Conservation (phyloP, 2,329 filamentous ascomycete genomes). For the Colletotrichum sidae region DNA sequence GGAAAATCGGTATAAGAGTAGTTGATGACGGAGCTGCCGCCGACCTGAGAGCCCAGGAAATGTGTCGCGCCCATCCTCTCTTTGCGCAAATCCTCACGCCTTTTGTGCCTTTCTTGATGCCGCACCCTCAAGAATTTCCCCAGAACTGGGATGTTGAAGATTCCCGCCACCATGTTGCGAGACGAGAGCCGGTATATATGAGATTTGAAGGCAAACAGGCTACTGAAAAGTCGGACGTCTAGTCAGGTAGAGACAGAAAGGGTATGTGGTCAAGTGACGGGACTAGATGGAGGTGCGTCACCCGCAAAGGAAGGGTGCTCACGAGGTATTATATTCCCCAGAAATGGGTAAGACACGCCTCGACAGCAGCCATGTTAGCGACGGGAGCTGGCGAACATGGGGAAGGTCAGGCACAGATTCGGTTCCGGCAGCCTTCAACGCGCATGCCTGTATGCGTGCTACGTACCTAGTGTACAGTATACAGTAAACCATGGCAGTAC, state of each 20-base stretch:
- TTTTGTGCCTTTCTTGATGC: slow-evolving; percentile 23
- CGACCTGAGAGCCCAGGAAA: slow-evolving; percentile 70
- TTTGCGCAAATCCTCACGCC: slow-evolving; percentile 19
- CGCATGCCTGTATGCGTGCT: no score
- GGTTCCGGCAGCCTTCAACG: no score
- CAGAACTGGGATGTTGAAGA: slow-evolving; percentile 26
- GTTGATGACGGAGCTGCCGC: slow-evolving; percentile 67
- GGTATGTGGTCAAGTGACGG: slow-evolving; percentile 34
- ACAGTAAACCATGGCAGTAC: no score
- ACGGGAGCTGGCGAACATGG: background rate
- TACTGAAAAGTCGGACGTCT: no score
- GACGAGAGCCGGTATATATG: background rate
- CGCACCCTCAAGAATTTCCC: slow-evolving; percentile 14
- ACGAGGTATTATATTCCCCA: slow-evolving; percentile 36
- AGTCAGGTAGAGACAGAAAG: slow-evolving; percentile 13
- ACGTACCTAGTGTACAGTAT: no score
- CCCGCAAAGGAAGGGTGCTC: slow-evolving; percentile 25
- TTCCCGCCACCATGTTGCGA: slow-evolving; percentile 22
- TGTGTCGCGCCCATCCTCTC: slow-evolving; percentile 50
- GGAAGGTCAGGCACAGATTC: background rate
- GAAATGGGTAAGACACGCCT: slow-evolving; percentile 24
- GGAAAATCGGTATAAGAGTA: slow-evolving; percentile 71
- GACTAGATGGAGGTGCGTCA: slow-evolving; percentile 11
- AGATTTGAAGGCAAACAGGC: no score
- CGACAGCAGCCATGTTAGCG: slow-evolving; percentile 6